phyloP scores from a whole-genome alignment of 176 grass and related monocot genomes.

The Oryza longistaminata region DNA sequence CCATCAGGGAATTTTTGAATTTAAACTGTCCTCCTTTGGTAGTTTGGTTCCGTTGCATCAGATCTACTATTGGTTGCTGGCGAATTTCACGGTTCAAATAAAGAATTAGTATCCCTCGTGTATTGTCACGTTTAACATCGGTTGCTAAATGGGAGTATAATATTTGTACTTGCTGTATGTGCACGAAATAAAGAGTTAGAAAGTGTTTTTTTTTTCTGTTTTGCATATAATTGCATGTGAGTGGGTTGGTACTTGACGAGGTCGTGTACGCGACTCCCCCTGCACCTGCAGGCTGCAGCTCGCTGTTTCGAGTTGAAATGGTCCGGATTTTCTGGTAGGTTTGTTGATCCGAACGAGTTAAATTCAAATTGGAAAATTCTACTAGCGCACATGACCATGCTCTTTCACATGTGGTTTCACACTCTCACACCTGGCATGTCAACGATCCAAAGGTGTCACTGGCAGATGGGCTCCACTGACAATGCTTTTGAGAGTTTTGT shows the following conservation, averaged over 20 bases:
- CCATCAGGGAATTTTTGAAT: neutral
- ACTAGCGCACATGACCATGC: neutral
- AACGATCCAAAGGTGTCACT: neutral
- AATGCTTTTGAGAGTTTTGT: neutral
- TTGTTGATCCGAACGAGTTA: neutral
- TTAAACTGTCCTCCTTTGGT: neutral
- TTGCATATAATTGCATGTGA: neutral
- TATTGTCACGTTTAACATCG: neutral
- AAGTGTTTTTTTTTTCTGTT: too few relatives aligned
- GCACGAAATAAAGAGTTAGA: neutral
- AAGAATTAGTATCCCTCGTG: neutral
- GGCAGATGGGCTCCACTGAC: neutral
- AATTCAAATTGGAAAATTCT: neutral
- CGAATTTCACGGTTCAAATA: neutral
- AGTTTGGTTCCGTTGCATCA: neutral
- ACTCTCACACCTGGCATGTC: neutral
- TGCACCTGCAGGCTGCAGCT: neutral
- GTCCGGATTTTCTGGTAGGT: neutral
- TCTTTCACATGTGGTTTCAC: neutral
- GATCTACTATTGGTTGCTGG: neutral
- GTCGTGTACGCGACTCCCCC: neutral
- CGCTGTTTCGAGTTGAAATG: slow-evolving; percentile 9
- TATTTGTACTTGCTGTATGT: neutral
- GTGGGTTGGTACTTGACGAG: slow-evolving; percentile 11
- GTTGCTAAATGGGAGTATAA: neutral